Evolutionary conservation across 352 stramenopile species (phyloP).

Genomic region (Aphanomyces stellatus): DNA sequence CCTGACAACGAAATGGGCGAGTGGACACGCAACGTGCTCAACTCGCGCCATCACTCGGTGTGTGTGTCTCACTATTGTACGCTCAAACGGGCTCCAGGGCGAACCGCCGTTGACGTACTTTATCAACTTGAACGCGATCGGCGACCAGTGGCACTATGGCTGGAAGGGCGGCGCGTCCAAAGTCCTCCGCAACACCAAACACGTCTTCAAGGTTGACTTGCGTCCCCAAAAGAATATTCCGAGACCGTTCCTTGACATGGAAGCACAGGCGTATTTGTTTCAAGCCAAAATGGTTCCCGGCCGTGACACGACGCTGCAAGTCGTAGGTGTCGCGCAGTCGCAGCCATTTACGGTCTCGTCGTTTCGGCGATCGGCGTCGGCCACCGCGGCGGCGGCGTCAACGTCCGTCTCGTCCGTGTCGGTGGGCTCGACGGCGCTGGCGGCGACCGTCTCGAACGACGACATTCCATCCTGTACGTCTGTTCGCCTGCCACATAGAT

Average conservation of each 20-base stretch:
- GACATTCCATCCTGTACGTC: no score
- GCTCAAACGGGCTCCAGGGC: no score
- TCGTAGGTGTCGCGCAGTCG: constrained; percentile 5
- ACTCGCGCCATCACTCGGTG: neutral
- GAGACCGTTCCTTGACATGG: neutral
- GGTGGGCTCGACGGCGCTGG: no score
- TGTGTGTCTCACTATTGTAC: no score
- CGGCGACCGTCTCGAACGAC: no score
- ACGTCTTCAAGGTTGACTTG: constrained; percentile 11
- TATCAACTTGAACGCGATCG: neutral
- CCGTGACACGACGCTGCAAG: neutral
- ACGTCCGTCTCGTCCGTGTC: no score
- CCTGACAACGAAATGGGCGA: neutral
- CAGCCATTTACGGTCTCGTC: constrained; percentile 7
- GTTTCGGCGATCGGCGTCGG: neutral
- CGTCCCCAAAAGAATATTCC: neutral
- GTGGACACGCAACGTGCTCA: neutral
- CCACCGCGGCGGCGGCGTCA: neutral
- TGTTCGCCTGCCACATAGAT: no score
- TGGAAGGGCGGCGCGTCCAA: constrained; percentile 14
- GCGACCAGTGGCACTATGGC: constrained; percentile 9
- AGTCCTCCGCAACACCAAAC: constrained; percentile 15
- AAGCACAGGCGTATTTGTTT: neutral
- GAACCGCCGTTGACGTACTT: neutral
- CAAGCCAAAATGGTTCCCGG: neutral